phyloP scores from a whole-genome alignment of 2,329 filamentous ascomycete genomes.

The Ceratocystis papillata region DNA sequence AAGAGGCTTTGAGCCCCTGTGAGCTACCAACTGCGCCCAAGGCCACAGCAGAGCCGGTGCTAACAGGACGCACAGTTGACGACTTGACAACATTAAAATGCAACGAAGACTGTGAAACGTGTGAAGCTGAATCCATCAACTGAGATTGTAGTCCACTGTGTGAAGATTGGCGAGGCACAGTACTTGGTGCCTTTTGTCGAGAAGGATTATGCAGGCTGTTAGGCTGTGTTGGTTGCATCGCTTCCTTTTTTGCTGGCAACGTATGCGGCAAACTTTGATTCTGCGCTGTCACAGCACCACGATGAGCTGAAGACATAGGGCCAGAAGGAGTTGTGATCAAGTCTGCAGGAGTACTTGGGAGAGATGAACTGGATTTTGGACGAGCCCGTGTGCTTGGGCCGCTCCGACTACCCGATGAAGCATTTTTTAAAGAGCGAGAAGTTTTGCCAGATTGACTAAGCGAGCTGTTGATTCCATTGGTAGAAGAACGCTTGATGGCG shows the following conservation, averaged over 20 bases:
- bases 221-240: conserved; percentile 11
- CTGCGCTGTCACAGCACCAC: not conserved
- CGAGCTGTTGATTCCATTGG: not conserved
- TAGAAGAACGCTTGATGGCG: conserved; percentile 25
- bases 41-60: conserved; percentile 8
- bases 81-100: not conserved
- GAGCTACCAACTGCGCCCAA: not conserved
- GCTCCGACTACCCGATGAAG: not conserved
- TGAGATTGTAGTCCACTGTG: conserved; percentile 7
- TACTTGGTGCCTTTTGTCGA: conserved; percentile 1
- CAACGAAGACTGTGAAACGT: not conserved
- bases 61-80: not conserved
- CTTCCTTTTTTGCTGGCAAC: conserved; percentile 2
- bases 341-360: not conserved
- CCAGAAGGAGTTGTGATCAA: not conserved
- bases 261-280: conserved; percentile 6
- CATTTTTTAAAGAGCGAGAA: not conserved
- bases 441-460: not conserved
- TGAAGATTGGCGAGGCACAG: conserved; percentile 13
- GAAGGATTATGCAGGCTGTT: conserved; percentile 18
- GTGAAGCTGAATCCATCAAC: not conserved
- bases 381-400: conserved; percentile 11
- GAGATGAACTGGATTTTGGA: conserved; percentile 17
- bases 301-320: conserved; percentile 7
- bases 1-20: conserved; percentile 5